Evolutionary conservation across 805 yeast genomes (phyloP).

Genomic region (Ogataea saltuana): DNA sequence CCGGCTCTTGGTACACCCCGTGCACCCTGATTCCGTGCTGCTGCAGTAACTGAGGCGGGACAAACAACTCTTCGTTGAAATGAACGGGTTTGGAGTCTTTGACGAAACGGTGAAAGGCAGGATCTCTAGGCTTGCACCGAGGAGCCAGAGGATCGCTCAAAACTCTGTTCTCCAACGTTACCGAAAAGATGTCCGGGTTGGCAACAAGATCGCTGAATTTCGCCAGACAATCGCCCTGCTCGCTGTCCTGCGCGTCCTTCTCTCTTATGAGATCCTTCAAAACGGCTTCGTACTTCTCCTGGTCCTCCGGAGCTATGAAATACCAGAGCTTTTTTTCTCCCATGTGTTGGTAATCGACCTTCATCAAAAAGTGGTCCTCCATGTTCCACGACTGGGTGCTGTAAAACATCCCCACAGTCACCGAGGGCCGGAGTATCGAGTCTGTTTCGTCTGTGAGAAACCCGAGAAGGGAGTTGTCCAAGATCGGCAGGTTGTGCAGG

Average conservation of each 20-base stretch:
- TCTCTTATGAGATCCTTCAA: slow-evolving; percentile 19
- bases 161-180: slow-evolving; percentile 29
- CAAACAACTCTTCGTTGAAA: slow-evolving; percentile 45
- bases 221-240: slow-evolving; percentile 1
- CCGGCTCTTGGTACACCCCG: slow-evolving; percentile 56
- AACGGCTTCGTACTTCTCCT: slow-evolving; percentile 50
- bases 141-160: slow-evolving; percentile 12
- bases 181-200: slow-evolving; percentile 21
- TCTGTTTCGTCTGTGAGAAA: slow-evolving; percentile 47
- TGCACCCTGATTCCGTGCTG: slow-evolving; percentile 49
- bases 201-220: slow-evolving; percentile 11
- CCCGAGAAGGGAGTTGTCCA: slow-evolving; percentile 49
- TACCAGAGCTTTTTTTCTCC: slow-evolving; percentile 64
- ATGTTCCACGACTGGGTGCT: slow-evolving; percentile 57
- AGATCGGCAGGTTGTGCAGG: slow-evolving; percentile 52
- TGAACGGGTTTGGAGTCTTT: slow-evolving; percentile 3
- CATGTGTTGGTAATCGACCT: slow-evolving; percentile 51
- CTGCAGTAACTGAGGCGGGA: slow-evolving; percentile 52
- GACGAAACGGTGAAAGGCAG: not conserved
- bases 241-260: slow-evolving; percentile 11
- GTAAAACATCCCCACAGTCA: slow-evolving; percentile 54
- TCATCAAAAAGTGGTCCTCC: slow-evolving; percentile 61
- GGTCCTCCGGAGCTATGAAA: slow-evolving; percentile 58
- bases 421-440: slow-evolving; percentile 42
- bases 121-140: slow-evolving; percentile 27